phyloP scores from a whole-genome alignment of 1,284 basidiomycete species.

The Agaricales sp. region DNA sequence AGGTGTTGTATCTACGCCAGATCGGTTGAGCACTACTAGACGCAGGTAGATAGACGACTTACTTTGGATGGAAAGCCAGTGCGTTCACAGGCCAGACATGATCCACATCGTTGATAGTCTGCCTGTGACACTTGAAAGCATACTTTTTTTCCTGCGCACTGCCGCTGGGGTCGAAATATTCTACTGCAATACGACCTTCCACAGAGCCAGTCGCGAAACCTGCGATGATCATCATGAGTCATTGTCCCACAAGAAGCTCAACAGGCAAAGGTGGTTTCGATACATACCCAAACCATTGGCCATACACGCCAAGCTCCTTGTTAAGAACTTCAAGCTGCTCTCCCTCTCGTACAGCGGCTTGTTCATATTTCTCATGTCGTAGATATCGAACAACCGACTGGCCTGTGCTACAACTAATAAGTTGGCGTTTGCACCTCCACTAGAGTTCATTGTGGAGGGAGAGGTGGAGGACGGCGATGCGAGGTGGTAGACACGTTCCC shows the following conservation, averaged over 20 bases:
- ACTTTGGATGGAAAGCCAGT: slow-evolving; percentile 88
- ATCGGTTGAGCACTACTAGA: slow-evolving; percentile 3
- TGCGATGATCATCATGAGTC: slow-evolving; percentile 19
- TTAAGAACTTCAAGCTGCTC: slow-evolving; percentile 94
- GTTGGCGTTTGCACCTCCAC: slow-evolving; percentile 36
- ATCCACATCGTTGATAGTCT: slow-evolving; percentile 86
- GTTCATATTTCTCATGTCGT: slow-evolving; percentile 70
- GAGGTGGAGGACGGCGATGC: slow-evolving; percentile 16
- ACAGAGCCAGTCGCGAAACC: slow-evolving; percentile 92
- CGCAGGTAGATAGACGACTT: slow-evolving; percentile 16
- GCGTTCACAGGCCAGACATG: slow-evolving; percentile 98
- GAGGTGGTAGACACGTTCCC: slow-evolving; percentile 79
- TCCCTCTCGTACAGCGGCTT: slow-evolving; percentile 73
- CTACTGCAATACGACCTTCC: slow-evolving; percentile 94
- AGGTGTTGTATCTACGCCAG: slow-evolving; percentile 73
- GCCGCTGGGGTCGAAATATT: slow-evolving; percentile 85
- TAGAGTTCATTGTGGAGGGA: neutral
- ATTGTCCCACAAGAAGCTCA: no score
- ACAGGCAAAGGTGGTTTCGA: no score
- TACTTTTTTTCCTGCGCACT: slow-evolving; percentile 72
- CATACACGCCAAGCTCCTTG: slow-evolving; percentile 86
- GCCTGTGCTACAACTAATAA: slow-evolving; percentile 87
- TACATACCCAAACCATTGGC: slow-evolving; percentile 78
- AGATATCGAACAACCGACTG: slow-evolving; percentile 81
- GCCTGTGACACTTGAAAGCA: slow-evolving; percentile 96